Base-by-base conservation (phyloP, 768 basidiomycete genomes). In the Sporobolomyces phaffii region DNA sequence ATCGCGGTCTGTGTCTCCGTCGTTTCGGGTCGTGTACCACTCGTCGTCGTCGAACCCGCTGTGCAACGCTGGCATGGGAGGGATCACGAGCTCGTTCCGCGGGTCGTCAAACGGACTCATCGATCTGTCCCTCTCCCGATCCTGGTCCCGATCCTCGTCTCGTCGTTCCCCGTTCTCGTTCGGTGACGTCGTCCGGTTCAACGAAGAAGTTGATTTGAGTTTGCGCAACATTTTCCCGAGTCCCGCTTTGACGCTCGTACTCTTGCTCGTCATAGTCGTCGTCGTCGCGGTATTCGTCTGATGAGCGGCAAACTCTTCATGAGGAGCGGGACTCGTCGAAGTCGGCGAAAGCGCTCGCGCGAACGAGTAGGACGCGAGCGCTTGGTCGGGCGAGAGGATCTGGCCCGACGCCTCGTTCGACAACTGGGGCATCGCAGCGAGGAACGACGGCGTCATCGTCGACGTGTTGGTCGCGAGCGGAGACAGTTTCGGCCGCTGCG, bases 361-460 rank as follows among this genome's bases (percentile, higher is more conserved):
- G 38, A 63, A 43, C 8, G 68, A 64, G 64, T 70, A 70, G 11
- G 64, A 62, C 2, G 68, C 68, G 48, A 70, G 60, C 6, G 68
- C 68, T 24, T 62, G 54, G 33, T 70, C 68, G 11, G 68, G 68
- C 0, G 64, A 65, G n/a, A 70, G 48, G 48, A 64, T 47, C 24
- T 36, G n/a, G n/a, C n/a, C n/a, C n/a, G n/a, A n/a, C n/a, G n/a
- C n/a, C n/a, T n/a, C n/a, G n/a, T n/a, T n/a, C n/a, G n/a, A n/a
- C n/a, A n/a, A n/a, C n/a, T n/a, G n/a, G n/a, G n/a, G n/a, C n/a
- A n/a, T n/a, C n/a, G n/a, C 29, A 13, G 38, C 20, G 28, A 38
- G 34, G 43, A 47, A 48, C 6, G 44, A 33, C 24, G 15, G 34
- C 7, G 62, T 40, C 61, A 68, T 62, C 10, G 34, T 24, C 3